Conservation (phyloP, 78 protist genomes). For the Dictyostelium intermedium region DNA sequence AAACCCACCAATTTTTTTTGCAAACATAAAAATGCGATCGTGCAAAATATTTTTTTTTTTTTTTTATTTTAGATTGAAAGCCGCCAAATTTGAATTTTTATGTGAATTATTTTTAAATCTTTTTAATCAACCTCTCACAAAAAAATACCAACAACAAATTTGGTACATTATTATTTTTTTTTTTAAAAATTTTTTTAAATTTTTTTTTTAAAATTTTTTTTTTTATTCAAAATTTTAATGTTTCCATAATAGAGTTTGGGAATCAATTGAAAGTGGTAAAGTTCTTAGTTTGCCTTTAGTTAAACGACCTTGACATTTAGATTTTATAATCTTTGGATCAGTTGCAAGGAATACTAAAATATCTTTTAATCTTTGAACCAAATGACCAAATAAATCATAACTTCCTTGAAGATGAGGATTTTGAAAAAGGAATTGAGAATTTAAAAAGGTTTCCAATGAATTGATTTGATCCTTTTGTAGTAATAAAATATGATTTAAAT, state of each 20-base stretch:
- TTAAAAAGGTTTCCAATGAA: neutral
- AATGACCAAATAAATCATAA: neutral
- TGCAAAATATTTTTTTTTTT: too few relatives aligned
- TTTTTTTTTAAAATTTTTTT: neutral
- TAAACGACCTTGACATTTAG: slow-evolving; percentile 1
- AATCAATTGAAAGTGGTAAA: neutral
- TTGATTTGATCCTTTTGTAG: slow-evolving; percentile 19
- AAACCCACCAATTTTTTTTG: too few relatives aligned
- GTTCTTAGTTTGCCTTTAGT: slow-evolving; percentile 32
- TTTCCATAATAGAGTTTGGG: slow-evolving; percentile 11
- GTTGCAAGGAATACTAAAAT: neutral
- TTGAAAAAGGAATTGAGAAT: neutral
- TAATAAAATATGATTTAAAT: neutral
- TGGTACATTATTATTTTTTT: too few relatives aligned
- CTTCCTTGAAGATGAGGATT: neutral
- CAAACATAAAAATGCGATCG: too few relatives aligned
- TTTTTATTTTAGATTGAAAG: too few relatives aligned
- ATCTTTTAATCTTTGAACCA: slow-evolving; percentile 2
- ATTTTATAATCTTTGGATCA: neutral
- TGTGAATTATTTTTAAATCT: too few relatives aligned
- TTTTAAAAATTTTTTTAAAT: neutral
- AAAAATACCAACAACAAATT: too few relatives aligned
- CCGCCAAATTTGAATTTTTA: too few relatives aligned
- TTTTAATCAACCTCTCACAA: too few relatives aligned
- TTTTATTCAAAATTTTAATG: neutral